phyloP scores from a whole-genome alignment of 2,329 filamentous ascomycete genomes.

The Fusarium citri region DNA sequence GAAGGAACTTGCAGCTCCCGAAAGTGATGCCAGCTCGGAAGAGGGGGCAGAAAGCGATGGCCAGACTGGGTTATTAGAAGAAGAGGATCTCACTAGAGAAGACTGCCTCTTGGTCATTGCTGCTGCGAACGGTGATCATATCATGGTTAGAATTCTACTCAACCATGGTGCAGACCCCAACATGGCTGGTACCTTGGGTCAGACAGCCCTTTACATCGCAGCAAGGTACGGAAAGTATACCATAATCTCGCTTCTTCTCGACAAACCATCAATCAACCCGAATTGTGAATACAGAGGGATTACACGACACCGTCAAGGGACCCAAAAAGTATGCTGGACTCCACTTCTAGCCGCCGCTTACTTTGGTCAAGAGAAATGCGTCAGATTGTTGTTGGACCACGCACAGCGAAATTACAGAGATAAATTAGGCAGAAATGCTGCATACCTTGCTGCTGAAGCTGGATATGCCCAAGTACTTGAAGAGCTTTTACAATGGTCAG shows the following conservation, averaged over 20 bases:
- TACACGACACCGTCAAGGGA: fast-evolving
- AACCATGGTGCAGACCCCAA: not conserved
- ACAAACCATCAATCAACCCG: fast-evolving
- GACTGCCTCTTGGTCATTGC: fast-evolving
- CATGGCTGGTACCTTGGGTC: fast-evolving
- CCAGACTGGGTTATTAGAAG: no score
- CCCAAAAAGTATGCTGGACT: not conserved
- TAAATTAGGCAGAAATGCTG: fast-evolving
- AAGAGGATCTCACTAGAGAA: no score
- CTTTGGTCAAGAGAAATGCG: fast-evolving
- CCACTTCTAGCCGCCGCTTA: not conserved
- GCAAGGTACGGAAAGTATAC: not conserved
- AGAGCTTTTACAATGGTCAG: not conserved
- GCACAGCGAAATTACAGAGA: not conserved
- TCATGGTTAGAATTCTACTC: not conserved
- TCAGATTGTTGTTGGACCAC: not conserved
- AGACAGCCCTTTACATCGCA: not conserved
- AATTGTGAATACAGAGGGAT: not conserved
- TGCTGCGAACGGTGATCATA: not conserved
- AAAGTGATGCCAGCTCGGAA: no score
- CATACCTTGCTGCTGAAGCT: not conserved
- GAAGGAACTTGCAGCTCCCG: not conserved
- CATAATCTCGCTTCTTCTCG: not conserved
- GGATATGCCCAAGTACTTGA: not conserved
- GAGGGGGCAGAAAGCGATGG: no score